Base-by-base conservation (phyloP, 2,329 filamentous ascomycete species). In the Aspergillus sp. region DNA sequence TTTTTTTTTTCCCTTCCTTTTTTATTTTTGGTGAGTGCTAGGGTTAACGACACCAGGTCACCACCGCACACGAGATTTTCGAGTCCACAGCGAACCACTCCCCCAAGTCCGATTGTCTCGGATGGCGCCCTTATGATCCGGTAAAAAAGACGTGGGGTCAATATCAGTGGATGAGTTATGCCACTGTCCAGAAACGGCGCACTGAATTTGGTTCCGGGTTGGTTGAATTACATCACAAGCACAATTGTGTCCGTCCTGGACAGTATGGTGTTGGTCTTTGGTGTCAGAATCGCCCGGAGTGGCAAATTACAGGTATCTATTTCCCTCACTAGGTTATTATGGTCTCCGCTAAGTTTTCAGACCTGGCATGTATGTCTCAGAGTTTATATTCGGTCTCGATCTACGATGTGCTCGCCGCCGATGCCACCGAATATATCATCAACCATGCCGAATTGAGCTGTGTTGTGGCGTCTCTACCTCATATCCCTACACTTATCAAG, bases 361-460 rank as follows among this genome's bases (percentile, higher is more conserved):
- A 98, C 80, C 79, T 98, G 69, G 95, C 86, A 39, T 88, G 90
- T 71, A 86, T 90, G 78, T 95, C 92, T 12, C 95, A 98, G 75
- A 85, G 89, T 7, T 85, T 98, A 30, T 98, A 83, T 77, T 90
- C 89, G 20, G 92, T 99, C 55, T 96, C 93, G 5, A 88, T 99
- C 50, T 99, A 99, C 80, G 95, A 98, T 75, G 97, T 93, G 12
- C 85, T 99, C 5, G 93, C 93, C 9, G 89, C 93, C 12, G 91
- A 96, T 64, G 86, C 93, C 2, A 93, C 90, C 56, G 92, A 98
- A 77, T 98, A 90, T 78, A 97, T 99, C 75, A 89, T 98, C 78
- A 96, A 96, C 76, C 93, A 98, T 73, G 86, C 91, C 54, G 83
- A 87, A 61, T 79, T 98, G 56, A 75, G 82, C 57, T 90, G 87